Conservation (phyloP, 306 rosid genomes). For the Albizia julibrissin region DNA sequence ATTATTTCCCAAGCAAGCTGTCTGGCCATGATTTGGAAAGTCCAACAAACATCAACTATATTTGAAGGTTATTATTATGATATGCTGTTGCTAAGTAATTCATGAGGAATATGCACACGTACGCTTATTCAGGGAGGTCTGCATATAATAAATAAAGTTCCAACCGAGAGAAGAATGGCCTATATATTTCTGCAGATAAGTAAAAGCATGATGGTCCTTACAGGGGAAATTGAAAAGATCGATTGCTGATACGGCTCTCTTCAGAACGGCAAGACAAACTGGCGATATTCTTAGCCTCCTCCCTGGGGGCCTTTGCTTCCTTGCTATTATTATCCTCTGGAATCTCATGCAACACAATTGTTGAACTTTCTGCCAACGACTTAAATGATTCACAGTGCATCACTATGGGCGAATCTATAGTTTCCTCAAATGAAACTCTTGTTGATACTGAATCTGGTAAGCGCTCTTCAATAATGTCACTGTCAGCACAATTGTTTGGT, state of each 20-base stretch:
- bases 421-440: constrained; percentile 14
- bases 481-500: neutral
- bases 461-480: constrained; percentile 6
- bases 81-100: too few species aligned
- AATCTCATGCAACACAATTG: neutral
- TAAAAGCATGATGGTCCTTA: constrained; percentile 32
- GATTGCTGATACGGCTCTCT: constrained; percentile 41
- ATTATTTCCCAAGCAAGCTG: too few species aligned
- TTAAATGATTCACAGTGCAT: neutral
- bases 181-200: neutral
- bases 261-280: constrained; percentile 27
- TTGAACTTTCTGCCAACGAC: constrained; percentile 4
- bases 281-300: constrained; percentile 12
- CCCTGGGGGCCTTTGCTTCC: neutral
- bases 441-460: neutral
- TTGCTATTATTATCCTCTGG: neutral
- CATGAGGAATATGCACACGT: too few species aligned
- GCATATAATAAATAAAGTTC: neutral
- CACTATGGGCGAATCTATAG: neutral
- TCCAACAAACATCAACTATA: too few species aligned
- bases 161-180: neutral
- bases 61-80: too few species aligned
- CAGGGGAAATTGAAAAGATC: constrained; percentile 70
- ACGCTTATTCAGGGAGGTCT: neutral
- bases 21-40: too few species aligned